Base-by-base conservation (phyloP, 441 rosid genomes). In the Erodium moschatum region DNA sequence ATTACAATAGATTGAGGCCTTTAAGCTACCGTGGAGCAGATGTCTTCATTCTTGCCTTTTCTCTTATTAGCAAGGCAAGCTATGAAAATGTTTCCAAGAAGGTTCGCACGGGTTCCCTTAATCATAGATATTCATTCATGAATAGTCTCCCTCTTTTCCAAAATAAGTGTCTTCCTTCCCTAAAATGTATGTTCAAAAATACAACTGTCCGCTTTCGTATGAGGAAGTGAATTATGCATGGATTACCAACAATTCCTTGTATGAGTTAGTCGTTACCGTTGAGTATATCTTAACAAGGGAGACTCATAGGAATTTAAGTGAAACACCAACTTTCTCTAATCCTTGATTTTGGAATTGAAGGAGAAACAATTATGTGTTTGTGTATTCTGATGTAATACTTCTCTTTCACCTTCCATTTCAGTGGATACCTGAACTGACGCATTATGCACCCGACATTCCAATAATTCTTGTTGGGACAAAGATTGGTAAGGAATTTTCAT, bases 41-140 rank as follows among this genome's bases (percentile, higher is more conserved):
- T 84, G 92, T 89, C 24, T 89, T 89, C 73, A 85, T 89, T 71
- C 91, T 89, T 66, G 96, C 89, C 0, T 89, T 89, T 77, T 89
- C 96, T 62, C 86, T 89, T 54, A 88, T 87, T 70, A 89, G 96
- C 88, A 89, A 87, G 70, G 96, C 96, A 52, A 89, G 96, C 78
- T 89, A 87, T 67, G 96, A 89, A 77, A 89, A 87, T 65, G 80
- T 89, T 50, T 86, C 91, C 68, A 89, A 89, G 79, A 89, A 89
- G 93, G 96, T 89, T n/a, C 13, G 6, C 11, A 6, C 11, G 46
- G 46, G 54, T 4, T 48, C 54, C 6, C 13, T 13, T 48, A 12
- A 13, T 13, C 13, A 48, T 48, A 13, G 54, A 44, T 44, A 13
- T 3, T 48, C 15, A 12, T 46, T 46, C 12, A 0, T 46, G 2